Evolutionary conservation across 305 asterid genomes (phyloP).

Genomic region (Fraxinus paxiana): DNA sequence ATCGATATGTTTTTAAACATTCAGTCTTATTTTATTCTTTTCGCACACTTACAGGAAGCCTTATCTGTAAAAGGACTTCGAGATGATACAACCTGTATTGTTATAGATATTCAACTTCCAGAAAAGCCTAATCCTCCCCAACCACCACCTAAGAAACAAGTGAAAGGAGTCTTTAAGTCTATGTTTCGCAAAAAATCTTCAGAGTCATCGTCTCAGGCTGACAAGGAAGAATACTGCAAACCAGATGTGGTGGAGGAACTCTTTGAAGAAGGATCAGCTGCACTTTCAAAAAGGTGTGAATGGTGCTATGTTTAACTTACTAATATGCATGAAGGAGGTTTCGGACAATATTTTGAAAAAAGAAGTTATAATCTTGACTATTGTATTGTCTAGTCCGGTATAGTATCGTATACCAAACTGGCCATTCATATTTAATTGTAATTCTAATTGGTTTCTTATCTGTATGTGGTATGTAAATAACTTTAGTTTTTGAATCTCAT

Average conservation of each 20-base stretch:
- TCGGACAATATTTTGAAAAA: background rate
- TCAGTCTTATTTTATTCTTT: conserved; percentile 18
- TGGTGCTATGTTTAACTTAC: background rate
- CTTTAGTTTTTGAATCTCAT: background rate
- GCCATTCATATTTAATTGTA: background rate
- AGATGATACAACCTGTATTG: conserved; percentile 98
- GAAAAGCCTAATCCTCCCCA: conserved; percentile 65
- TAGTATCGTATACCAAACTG: background rate
- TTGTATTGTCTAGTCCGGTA: background rate
- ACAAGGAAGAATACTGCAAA: conserved; percentile 56
- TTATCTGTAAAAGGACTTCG: conserved; percentile 78
- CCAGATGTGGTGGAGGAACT: conserved; percentile 83
- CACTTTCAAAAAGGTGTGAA: conserved; percentile 77
- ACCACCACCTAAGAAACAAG: conserved; percentile 69
- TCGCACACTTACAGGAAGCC: conserved; percentile 62
- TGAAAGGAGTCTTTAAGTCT: conserved; percentile 70
- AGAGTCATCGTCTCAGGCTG: conserved; percentile 59
- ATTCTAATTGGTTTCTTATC: background rate
- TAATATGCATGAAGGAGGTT: background rate
- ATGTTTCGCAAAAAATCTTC: conserved; percentile 73
- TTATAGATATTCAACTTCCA: conserved; percentile 69
- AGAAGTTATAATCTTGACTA: background rate
- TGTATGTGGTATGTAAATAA: background rate
- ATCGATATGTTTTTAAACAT: background rate
- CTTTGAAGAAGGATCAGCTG: conserved; percentile 93